Evolutionary conservation across 306 rosid species (phyloP).

Genomic region (Bauhinia variegata): DNA sequence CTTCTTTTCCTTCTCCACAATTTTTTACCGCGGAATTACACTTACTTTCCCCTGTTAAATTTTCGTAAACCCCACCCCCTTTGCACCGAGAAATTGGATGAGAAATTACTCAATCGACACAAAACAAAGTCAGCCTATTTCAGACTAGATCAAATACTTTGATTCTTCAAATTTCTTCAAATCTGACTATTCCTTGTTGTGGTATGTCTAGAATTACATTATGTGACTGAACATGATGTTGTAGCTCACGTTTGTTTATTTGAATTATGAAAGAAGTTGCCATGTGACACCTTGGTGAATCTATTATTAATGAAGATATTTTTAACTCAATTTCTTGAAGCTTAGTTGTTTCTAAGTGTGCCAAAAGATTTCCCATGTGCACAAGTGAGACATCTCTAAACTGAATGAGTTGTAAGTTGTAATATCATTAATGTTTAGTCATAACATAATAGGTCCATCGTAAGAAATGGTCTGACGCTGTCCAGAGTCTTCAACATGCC

Average conservation of each 20-base stretch:
- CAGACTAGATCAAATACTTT: conserved; percentile 23
- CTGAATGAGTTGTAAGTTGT: not conserved
- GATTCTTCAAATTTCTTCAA: not conserved
- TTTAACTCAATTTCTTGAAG: not conserved
- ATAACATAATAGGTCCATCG: conserved; percentile 53
- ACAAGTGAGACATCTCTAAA: not conserved
- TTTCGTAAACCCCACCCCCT: not conserved
- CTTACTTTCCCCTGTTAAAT: not conserved
- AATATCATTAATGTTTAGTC: conserved; percentile 6
- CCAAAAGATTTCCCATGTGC: not conserved
- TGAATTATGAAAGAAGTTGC: not conserved
- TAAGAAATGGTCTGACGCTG: conserved; percentile 78
- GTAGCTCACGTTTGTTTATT: not conserved
- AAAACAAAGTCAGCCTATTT: not conserved
- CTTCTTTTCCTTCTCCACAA: conserved; percentile 3
- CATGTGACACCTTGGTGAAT: not conserved
- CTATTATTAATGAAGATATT: not conserved
- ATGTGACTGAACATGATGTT: not conserved
- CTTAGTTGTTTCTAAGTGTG: not conserved
- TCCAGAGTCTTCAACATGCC: conserved; percentile 87
- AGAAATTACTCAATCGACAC: not conserved
- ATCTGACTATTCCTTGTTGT: conserved; percentile 3
- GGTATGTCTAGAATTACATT: conserved; percentile 18
- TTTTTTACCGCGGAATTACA: conserved; percentile 1
- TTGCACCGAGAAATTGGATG: not conserved